These are phyloP conservation scores for Saccharum spontaneum DNA, from an alignment of 176 grass and related monocot species.

Conservation along the genomic window DNA sequence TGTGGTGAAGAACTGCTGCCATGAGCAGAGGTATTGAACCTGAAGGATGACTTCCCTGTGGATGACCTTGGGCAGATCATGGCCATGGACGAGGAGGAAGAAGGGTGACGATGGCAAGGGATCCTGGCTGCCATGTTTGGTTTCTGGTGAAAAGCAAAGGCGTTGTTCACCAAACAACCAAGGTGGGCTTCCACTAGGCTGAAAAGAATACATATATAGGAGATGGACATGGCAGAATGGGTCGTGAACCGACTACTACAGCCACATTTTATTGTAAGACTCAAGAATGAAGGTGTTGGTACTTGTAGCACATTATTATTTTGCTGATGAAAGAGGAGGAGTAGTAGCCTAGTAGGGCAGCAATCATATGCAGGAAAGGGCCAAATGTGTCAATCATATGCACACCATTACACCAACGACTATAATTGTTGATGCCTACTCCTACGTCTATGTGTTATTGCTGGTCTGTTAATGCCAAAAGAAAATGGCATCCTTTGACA, in stretches of 20 bases:
- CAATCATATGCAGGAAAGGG: conserved; percentile 13
- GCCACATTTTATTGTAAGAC: background rate
- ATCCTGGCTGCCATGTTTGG: conserved; percentile 37
- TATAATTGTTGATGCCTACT: background rate
- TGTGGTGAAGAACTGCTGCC: conserved; percentile 6
- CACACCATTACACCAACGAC: background rate
- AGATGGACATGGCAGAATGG: background rate
- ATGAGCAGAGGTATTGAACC: conserved; percentile 34
- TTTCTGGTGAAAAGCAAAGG: background rate
- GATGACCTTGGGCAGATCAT: background rate
- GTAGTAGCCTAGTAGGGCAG: background rate
- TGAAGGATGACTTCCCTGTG: conserved; percentile 16
- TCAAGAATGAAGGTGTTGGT: background rate
- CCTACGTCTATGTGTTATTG: background rate
- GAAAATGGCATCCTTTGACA: background rate
- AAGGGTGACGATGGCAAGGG: background rate
- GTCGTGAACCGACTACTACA: background rate
- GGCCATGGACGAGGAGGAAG: conserved; percentile 20
- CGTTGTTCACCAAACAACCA: background rate
- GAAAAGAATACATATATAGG: conserved; percentile 18
- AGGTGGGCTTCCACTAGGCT: background rate
- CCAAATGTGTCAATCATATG: background rate
- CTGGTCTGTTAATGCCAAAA: background rate
- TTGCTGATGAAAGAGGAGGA: background rate
- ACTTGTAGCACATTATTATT: background rate